Conservation (phyloP, 768 basidiomycete species). For the Scleroderma bovista region DNA sequence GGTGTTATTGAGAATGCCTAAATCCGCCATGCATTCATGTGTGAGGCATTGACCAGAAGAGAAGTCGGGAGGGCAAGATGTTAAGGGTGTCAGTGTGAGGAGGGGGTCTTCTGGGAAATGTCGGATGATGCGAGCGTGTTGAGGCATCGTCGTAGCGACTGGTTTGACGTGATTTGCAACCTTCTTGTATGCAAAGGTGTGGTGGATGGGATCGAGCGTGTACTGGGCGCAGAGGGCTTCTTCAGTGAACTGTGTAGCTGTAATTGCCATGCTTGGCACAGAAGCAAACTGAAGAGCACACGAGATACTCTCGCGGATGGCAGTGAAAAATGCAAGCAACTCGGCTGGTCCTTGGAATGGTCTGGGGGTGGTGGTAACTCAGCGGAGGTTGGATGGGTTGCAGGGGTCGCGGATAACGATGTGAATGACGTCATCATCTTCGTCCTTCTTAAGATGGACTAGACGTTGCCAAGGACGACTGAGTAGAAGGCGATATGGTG, state of each 20-base stretch:
- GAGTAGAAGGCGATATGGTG: not conserved
- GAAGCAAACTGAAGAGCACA: not conserved
- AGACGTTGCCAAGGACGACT: not conserved
- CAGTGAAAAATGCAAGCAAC: not conserved
- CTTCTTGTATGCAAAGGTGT: not conserved
- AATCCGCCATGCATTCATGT: not conserved
- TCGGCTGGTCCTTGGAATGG: not conserved
- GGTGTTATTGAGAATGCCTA: not conserved
- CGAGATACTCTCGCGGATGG: not conserved
- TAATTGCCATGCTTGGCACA: no score
- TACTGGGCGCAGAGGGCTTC: not conserved
- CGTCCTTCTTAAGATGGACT: not conserved
- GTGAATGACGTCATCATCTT: not conserved
- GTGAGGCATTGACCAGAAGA: not conserved
- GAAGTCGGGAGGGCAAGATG: not conserved
- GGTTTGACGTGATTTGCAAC: not conserved
- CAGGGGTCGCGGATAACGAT: not conserved
- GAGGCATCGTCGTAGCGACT: no score
- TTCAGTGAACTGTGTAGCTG: no score
- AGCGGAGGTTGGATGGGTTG: not conserved
- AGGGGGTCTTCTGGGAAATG: no score
- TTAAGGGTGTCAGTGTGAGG: not conserved
- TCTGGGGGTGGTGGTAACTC: not conserved
- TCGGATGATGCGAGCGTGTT: no score
- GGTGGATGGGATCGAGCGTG: not conserved